Evolutionary conservation across 148 eudicot species (phyloP).

Genomic region (Heliamphora exappendiculata): DNA sequence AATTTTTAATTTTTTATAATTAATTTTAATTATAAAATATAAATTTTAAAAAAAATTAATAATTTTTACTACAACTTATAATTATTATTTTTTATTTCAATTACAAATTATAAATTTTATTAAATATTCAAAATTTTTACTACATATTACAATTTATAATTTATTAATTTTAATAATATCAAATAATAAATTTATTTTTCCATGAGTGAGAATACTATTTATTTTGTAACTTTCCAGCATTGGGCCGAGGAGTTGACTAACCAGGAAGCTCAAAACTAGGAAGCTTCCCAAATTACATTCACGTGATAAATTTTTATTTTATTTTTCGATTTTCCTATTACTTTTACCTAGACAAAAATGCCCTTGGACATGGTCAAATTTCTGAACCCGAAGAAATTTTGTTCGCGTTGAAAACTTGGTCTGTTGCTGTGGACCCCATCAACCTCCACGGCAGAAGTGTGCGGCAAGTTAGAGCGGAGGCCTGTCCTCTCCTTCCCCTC

Average conservation of each 20-base stretch:
- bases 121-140: too few species aligned
- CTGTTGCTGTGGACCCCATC: conserved; percentile 1
- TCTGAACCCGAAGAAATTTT: background rate
- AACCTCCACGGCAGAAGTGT: background rate
- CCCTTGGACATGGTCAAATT: background rate
- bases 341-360: background rate
- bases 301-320: too few species aligned
- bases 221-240: background rate
- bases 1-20: too few species aligned
- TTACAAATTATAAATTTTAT: too few species aligned
- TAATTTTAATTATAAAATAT: too few species aligned
- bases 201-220: background rate
- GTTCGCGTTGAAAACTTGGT: background rate
- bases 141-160: too few species aligned
- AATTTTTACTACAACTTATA: too few species aligned
- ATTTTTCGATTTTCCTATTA: too few species aligned
- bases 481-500: background rate
- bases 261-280: background rate
- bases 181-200: too few species aligned
- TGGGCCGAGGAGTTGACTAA: background rate
- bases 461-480: background rate
- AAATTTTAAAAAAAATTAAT: too few species aligned
- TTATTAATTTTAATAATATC: too few species aligned
- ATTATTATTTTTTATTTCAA: too few species aligned
- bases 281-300: conserved; percentile 1